Base-by-base conservation (phyloP, 257 asterid genomes). In the Solanum dulcamara region DNA sequence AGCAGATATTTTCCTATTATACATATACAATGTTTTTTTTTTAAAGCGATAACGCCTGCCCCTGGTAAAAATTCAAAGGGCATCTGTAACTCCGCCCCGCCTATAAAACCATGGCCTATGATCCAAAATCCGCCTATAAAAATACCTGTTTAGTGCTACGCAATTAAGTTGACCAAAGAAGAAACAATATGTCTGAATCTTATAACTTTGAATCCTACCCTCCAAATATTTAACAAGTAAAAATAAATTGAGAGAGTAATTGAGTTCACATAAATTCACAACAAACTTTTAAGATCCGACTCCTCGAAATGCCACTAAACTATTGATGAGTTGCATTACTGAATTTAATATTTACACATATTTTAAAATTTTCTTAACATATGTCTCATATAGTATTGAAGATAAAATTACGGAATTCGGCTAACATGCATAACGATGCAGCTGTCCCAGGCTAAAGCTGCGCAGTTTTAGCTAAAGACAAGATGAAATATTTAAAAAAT, bases 161-260 rank as follows among this genome's bases (percentile, higher is more conserved):
- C 53, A 13, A 24, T 44, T 28, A 44, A 28, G 82, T 75, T 75
- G n/a, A 15, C 37, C 10, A 15, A 42, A 17, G 9, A 64, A 67
- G 38, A 15, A 30, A 74, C 24, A 46, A 15, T 10, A 46, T 77
- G 83, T 77, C 81, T 11, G 26, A 77, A 77, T 77, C 93, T 42
- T 64, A 30, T 3, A 62, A 85, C 42, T 79, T 40, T 2, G 86
- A 89, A 13, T 94, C 97, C 72, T 94, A 95, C 88, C 98, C 98
- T 66, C 96, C 98, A n/a, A n/a, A n/a, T n/a, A n/a, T n/a, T n/a
- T n/a, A n/a, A n/a, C n/a, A n/a, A n/a, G n/a, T n/a, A n/a, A n/a
- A n/a, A n/a, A n/a, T n/a, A n/a, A n/a, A n/a, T n/a, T n/a, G n/a
- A n/a, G n/a, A n/a, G n/a, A n/a, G n/a, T n/a, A n/a, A n/a, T n/a